Conservation (phyloP, 345 rosid species). For the Punica granatum region DNA sequence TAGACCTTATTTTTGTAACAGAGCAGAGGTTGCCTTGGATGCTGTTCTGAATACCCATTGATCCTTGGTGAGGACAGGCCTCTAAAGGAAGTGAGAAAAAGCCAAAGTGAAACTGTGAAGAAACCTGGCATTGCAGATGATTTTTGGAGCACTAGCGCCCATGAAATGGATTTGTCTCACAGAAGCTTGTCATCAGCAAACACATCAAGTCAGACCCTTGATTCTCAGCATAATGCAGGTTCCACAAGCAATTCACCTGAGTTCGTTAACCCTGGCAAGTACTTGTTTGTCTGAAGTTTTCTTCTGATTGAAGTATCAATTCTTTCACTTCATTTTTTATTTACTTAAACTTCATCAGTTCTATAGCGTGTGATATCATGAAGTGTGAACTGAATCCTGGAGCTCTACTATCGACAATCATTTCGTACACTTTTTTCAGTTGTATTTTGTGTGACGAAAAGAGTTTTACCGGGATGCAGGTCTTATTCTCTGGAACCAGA, state of each 20-base stretch:
- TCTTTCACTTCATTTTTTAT: not conserved
- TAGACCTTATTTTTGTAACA: slow-evolving; percentile 62
- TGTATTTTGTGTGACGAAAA: not conserved
- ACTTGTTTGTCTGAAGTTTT: not conserved
- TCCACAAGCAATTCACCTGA: slow-evolving; percentile 52
- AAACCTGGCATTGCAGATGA: slow-evolving; percentile 38
- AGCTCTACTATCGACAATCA: too few relatives aligned
- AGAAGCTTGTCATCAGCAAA: slow-evolving; percentile 53
- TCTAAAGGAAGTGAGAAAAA: slow-evolving; percentile 38
- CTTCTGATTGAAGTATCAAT: not conserved
- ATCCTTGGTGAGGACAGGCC: slow-evolving; percentile 39
- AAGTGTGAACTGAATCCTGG: too few relatives aligned
- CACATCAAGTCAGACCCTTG: slow-evolving; percentile 29
- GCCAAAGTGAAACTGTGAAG: slow-evolving; percentile 37
- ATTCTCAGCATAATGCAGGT: slow-evolving; percentile 23
- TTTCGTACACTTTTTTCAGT: not conserved
- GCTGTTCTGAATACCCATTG: slow-evolving; percentile 44
- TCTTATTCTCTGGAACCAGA: slow-evolving; percentile 31
- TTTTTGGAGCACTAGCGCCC: slow-evolving; percentile 54
- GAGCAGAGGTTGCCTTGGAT: slow-evolving; percentile 94
- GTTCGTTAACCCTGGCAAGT: slow-evolving; percentile 70
- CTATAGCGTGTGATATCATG: too few relatives aligned
- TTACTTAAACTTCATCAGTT: not conserved
- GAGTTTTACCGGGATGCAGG: slow-evolving; percentile 14
- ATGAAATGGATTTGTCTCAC: slow-evolving; percentile 70